Evolutionary conservation across 352 stramenopile species (phyloP).

Genomic region (Phytophthora rubi): DNA sequence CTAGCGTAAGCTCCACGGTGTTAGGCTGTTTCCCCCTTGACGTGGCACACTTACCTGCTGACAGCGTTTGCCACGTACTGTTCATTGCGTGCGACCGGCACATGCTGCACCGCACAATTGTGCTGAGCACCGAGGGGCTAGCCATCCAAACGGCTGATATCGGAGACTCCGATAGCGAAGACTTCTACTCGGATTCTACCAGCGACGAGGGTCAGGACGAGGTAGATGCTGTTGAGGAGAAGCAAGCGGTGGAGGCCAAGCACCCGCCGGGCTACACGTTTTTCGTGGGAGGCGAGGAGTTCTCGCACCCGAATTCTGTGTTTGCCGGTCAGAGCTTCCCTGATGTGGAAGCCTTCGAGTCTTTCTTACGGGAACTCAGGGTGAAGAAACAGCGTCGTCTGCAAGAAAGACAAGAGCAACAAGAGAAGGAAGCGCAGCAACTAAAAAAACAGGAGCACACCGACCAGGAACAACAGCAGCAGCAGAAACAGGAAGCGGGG

Average conservation of each 20-base stretch:
- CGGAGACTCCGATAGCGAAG: slow-evolving; percentile 30
- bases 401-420: slow-evolving; percentile 16
- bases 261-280: slow-evolving; percentile 44
- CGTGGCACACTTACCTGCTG: slow-evolving; percentile 48
- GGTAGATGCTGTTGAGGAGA: slow-evolving; percentile 15
- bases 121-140: slow-evolving; percentile 60
- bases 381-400: slow-evolving; percentile 28
- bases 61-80: slow-evolving; percentile 61
- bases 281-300: slow-evolving; percentile 60
- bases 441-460: neutral
- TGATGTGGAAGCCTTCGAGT: slow-evolving; percentile 57
- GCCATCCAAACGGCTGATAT: slow-evolving; percentile 39
- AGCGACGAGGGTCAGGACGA: slow-evolving; percentile 23
- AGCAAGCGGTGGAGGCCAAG: slow-evolving; percentile 33
- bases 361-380: slow-evolving; percentile 54
- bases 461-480: neutral
- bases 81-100: slow-evolving; percentile 67
- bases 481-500: slow-evolving; percentile 24
- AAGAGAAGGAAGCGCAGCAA: slow-evolving; percentile 13
- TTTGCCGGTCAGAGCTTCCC: slow-evolving; percentile 58
- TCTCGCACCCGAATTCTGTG: slow-evolving; percentile 56
- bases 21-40: slow-evolving; percentile 50
- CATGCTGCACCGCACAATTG: slow-evolving; percentile 64
- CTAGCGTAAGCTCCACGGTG: slow-evolving; percentile 37
- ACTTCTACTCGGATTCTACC: slow-evolving; percentile 35